Percentiles rank a stretch among this genome's conserved stretches.
phyloP scores from a whole-genome alignment of 2,329 filamentous ascomycete species.

The Ascochyta pisi region DNA sequence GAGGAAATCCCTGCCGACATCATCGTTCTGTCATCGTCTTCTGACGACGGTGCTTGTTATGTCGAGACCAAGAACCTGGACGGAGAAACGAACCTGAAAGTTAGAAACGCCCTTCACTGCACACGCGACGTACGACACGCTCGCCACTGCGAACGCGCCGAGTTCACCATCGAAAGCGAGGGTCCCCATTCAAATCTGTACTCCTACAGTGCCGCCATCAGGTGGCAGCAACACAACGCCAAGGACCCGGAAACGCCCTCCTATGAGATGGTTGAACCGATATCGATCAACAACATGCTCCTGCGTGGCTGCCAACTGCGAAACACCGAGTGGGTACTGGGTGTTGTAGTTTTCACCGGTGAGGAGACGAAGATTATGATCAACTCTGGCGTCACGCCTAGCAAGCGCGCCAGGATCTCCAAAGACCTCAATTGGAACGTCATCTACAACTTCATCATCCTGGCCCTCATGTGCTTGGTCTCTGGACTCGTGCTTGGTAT shows the following conservation, averaged over 20 bases:
- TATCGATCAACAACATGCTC: conserved; percentile 93
- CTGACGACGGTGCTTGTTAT: conserved; percentile 92
- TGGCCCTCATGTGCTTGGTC: conserved; percentile 88
- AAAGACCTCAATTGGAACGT: conserved; percentile 97
- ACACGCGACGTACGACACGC: conserved; percentile 85
- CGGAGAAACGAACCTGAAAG: conserved; percentile 96
- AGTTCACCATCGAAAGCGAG: conserved; percentile 91
- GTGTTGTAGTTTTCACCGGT: conserved; percentile 91
- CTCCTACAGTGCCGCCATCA: conserved; percentile 88
- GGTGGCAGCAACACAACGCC: conserved; percentile 78
- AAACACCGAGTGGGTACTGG: conserved; percentile 96
- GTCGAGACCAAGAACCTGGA: conserved; percentile 98
- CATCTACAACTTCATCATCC: conserved; percentile 91
- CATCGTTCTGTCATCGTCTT: conserved; percentile 90
- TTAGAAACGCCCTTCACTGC: conserved; percentile 87
- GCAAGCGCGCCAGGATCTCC: conserved; percentile 88
- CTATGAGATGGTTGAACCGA: conserved; percentile 86
- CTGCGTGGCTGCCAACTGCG: conserved; percentile 91
- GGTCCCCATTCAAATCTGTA: conserved; percentile 92
- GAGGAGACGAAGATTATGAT: conserved; percentile 99
- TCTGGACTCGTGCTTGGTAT: conserved; percentile 84
- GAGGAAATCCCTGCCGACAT: conserved; percentile 95
- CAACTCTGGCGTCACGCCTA: conserved; percentile 94
- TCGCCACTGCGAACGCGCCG: conserved; percentile 85
- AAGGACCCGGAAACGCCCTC: conserved; percentile 67